These are phyloP conservation scores for Penicillium silybi DNA, from an alignment of 495 filamentous ascomycete species.

Conservation along the genomic window DNA sequence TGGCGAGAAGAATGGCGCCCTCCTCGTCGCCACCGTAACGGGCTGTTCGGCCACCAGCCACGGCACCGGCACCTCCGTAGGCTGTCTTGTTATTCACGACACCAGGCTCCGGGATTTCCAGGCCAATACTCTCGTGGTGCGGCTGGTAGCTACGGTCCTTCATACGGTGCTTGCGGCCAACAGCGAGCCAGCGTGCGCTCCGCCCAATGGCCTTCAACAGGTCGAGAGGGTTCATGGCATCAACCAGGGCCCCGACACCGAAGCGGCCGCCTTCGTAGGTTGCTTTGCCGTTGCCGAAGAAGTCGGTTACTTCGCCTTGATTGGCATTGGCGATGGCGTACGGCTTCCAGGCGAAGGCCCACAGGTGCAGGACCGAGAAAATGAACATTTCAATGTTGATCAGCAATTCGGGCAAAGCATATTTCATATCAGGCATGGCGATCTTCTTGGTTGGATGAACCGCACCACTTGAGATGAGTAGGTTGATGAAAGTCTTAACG, in stretches of 20 bases:
- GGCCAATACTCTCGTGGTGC: constrained; percentile 28
- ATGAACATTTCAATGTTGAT: constrained; percentile 87
- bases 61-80: constrained; percentile 25
- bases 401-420: constrained; percentile 73
- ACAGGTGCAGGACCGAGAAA: constrained; percentile 75
- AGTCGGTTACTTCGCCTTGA: constrained; percentile 42
- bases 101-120: constrained; percentile 21
- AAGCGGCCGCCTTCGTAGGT: constrained; percentile 59
- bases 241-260: constrained; percentile 59
- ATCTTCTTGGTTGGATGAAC: constrained; percentile 60
- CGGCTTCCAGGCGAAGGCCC: constrained; percentile 73
- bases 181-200: constrained; percentile 75
- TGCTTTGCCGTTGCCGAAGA: constrained; percentile 45
- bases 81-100: constrained; percentile 21
- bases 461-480: constrained; percentile 59
- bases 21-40: constrained; percentile 32
- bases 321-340: constrained; percentile 45
- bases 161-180: constrained; percentile 58
- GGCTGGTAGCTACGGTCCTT: constrained; percentile 49
- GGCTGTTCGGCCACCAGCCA: constrained; percentile 19
- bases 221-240: constrained; percentile 83
- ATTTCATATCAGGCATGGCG: constrained; percentile 69
- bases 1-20: constrained; percentile 36
- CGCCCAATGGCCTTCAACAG: constrained; percentile 73
- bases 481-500: constrained; percentile 57